A percentile compares a stretch with the other conserved stretches of the same genome.
These are phyloP conservation scores for Pyrenophora graminea DNA, from an alignment of 2,329 filamentous ascomycete species.

Conservation along the genomic window DNA sequence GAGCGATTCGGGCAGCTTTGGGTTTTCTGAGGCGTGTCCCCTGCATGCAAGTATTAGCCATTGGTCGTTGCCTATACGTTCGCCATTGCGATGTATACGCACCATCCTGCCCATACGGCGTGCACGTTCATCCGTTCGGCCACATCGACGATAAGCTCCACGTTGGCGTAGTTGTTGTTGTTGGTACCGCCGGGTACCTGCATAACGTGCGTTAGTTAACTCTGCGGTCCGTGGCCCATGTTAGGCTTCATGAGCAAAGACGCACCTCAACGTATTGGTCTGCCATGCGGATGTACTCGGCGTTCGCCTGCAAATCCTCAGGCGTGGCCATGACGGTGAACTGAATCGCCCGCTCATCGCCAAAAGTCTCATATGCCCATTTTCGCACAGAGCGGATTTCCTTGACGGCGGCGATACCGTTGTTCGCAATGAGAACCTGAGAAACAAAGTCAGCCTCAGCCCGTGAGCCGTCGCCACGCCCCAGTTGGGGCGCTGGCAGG, in stretches of 20 bases:
- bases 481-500: no score
- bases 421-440: constrained; percentile 97
- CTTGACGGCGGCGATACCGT: constrained; percentile 99
- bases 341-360: constrained; percentile 96
- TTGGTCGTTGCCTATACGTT: neutral
- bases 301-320: constrained; percentile 95
- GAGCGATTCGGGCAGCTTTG: constrained; percentile 92
- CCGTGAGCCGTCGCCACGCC: neutral
- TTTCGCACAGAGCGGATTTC: constrained; percentile 98
- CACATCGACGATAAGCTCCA: constrained; percentile 97
- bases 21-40: constrained; percentile 98
- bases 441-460: constrained; percentile 25
- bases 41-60: constrained; percentile 28
- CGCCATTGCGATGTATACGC: constrained; percentile 44
- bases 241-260: constrained; percentile 5
- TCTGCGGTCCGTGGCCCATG: neutral
- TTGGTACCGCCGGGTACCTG: constrained; percentile 95
- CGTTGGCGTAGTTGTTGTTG: constrained; percentile 99
- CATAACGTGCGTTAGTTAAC: constrained; percentile 25
- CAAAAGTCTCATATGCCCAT: constrained; percentile 99
- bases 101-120: constrained; percentile 99
- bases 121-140: constrained; percentile 98
- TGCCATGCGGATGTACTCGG: constrained; percentile 99
- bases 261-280: constrained; percentile 93
- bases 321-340: constrained; percentile 99